Base-by-base conservation (phyloP, 75 land plant genomes). In the Pinus tabuliformis region DNA sequence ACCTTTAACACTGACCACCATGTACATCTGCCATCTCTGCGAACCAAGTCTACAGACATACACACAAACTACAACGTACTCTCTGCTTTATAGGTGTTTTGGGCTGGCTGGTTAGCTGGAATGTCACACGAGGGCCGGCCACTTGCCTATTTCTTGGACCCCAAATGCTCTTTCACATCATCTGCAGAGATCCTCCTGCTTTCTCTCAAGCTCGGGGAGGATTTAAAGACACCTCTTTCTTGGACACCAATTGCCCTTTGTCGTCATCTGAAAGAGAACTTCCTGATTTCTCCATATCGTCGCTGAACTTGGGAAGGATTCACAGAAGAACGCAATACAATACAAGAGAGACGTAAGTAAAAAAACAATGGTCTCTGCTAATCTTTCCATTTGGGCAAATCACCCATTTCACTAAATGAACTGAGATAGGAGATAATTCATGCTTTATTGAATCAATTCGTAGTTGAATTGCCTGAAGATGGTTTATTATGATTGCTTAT, bases 31-130 rank as follows among this genome's bases (percentile, higher is more conserved):
- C 14, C 72, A 68, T 8, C 52, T 39, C n/a, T 68, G 39, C 8
- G 39, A 45, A 18, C 49, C 39, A 49, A 49, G 12, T 64, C 20
- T 30, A 64, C 8, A 64, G 33, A 64, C 68, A 64, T 36, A 64
- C 72, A 68, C 42, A 39, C 72, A 42, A 37, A 39, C 72, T 68
- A 68, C 52, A 9, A 68, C 22, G 52, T 66, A 37, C 70, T 17
- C 21, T 68, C 54, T 11, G 36, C 72, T 68, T 68, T 68, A 42
- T n/a, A 68, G 72, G 54, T 68, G 72, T 68, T 6, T 68, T n/a
- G n/a, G 72, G 72, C 72, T 68, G 72, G 72, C 72, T 11, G 72
- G 72, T 68, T 68, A 42, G 72, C 72, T 68, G 72, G 54, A 68
- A 39, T 68, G 72, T 68, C 24, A 68, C 24, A 39, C 49, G 0